Evolutionary conservation across 73 alveolate species (phyloP), one percentile per base, ranked within the genome.

Genomic region (Loxodes magnus): DNA sequence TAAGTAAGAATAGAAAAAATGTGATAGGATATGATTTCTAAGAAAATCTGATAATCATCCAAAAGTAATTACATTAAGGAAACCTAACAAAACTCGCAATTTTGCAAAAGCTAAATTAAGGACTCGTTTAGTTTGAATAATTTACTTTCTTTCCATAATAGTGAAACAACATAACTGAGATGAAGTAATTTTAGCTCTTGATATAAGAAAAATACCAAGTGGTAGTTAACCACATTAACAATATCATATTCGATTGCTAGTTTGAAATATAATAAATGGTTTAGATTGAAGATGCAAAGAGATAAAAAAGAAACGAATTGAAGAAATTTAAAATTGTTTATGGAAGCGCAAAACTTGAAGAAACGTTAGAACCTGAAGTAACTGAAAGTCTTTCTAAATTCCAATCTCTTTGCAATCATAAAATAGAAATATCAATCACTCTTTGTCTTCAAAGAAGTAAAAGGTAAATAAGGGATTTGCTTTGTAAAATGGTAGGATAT

Each of bases 241-340:
- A 71, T 57, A 28, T 66, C 25, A 59, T 63, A 68, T 71, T 71
- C 44, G 86, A 71, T 37, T 61, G 79, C 2, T 50, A 71, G 56
- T 71, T 41, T 31, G 74, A 55, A 25, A 55, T 71, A 0, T 59
- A 64, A 17, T 10, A 38, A 19, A 71, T 71, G 59, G 31, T 71
- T 2, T 49, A 60, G 5, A 64, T 42, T 4, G 86, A 68, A 20
- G 62, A 56, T 7, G 57, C 34, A 31, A 44, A 53, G 16, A 43
- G 73, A 19, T 38, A 53, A 29, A 55, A 27, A 34, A 54, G 63
- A 0, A 71, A 71, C 33, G 30, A 54, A 14, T 33, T 51, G 33
- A 51, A 69, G 49, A 53, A 38, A 5, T 24, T 34, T 26, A 79
- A 77, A 21, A 67, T 74, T 0, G 34, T 64, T 35, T 71, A 55